Evolutionary conservation across 345 rosid genomes (phyloP).

Genomic region (Eucalyptus victrix): DNA sequence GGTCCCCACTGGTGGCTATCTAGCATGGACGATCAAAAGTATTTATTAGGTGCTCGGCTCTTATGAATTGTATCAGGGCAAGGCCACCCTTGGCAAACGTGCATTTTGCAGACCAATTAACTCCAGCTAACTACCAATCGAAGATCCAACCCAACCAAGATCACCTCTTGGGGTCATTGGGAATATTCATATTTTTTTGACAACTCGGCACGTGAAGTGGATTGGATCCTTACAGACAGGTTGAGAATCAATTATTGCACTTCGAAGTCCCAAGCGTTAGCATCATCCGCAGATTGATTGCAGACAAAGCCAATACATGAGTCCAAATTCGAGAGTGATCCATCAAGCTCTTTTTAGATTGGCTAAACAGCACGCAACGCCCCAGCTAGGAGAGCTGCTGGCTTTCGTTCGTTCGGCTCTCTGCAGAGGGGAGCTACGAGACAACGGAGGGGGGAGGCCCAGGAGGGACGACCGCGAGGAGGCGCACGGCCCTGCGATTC

Average conservation of each 20-base stretch:
- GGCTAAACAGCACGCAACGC: background rate
- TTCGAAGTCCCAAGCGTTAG: background rate
- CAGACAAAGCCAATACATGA: background rate
- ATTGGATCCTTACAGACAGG: background rate
- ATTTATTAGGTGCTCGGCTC: background rate
- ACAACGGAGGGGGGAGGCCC: background rate
- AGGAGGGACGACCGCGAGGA: background rate
- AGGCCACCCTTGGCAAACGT: background rate
- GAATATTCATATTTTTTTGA: background rate
- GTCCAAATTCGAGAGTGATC: background rate
- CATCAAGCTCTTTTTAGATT: background rate
- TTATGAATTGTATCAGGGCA: background rate
- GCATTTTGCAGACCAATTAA: background rate
- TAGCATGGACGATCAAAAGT: background rate
- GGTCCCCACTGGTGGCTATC: accelerated
- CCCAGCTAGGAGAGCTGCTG: too few relatives aligned
- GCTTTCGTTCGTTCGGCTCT: background rate
- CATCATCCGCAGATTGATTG: background rate
- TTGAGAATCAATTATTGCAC: background rate
- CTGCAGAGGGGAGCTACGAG: background rate
- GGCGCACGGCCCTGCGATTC: background rate
- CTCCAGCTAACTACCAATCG: background rate
- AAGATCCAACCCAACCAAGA: background rate
- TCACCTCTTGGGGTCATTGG: background rate
- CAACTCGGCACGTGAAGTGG: background rate